Evolutionary conservation across 2,329 filamentous ascomycete species (phyloP).

Genomic region (Diaporthe velutina): DNA sequence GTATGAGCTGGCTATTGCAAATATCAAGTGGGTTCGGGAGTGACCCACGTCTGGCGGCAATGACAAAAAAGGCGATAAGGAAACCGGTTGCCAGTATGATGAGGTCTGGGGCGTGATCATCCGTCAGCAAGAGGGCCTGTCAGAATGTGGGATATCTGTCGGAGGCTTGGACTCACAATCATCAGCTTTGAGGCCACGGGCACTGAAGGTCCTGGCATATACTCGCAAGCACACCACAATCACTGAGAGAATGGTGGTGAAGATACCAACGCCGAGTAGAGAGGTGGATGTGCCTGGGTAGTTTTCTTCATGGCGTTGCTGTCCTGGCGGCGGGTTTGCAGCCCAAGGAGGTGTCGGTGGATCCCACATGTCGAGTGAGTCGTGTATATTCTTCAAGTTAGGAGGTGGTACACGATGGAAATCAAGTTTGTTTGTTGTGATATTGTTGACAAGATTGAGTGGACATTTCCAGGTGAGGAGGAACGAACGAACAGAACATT

Average conservation of each 20-base stretch:
- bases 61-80: not conserved
- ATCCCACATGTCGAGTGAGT: too few species aligned
- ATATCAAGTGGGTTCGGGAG: not conserved
- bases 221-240: not conserved
- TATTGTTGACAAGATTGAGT: not conserved
- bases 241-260: not conserved
- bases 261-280: not conserved
- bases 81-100: not conserved
- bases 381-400: too few species aligned
- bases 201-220: not conserved
- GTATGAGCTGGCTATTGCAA: not conserved
- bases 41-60: not conserved
- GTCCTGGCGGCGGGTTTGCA: not conserved
- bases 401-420: not conserved
- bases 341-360: not conserved
- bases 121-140: not conserved
- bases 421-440: not conserved
- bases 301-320: not conserved
- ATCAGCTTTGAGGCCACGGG: not conserved
- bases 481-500: not conserved
- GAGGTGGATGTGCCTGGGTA: not conserved
- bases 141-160: rapidly evolving
- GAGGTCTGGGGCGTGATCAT: not conserved
- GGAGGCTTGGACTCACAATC: not conserved
- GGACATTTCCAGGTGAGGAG: not conserved